These are phyloP conservation scores for Penicillium sp. DNA, from an alignment of 2,329 filamentous ascomycete genomes.

Conservation along the genomic window DNA sequence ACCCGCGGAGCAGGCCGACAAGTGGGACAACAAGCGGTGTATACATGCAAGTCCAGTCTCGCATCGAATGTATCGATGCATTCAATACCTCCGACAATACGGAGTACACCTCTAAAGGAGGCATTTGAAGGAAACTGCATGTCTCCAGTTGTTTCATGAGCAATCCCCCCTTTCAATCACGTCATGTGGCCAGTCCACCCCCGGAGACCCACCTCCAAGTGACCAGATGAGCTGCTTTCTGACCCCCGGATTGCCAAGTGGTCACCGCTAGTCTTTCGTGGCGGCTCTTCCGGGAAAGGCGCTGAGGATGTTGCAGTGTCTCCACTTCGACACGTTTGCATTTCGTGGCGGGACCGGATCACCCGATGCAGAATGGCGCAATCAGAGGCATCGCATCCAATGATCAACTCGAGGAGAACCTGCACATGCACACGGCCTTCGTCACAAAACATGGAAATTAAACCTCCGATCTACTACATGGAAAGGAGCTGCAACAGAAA, in stretches of 20 bases:
- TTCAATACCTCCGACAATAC: too few relatives aligned
- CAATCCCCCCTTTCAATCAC: constrained; percentile 25
- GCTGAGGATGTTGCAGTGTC: background rate
- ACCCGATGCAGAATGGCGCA: constrained; percentile 19
- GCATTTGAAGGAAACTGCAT: background rate
- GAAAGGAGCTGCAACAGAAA: too few relatives aligned
- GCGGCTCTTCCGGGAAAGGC: constrained; percentile 1
- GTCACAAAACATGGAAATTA: too few relatives aligned
- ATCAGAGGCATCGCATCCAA: background rate
- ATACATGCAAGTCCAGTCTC: background rate
- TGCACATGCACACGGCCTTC: too few relatives aligned
- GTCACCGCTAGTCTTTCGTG: constrained; percentile 23
- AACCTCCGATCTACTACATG: too few relatives aligned
- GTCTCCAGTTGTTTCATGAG: constrained; percentile 9
- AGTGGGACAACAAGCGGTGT: constrained; percentile 7
- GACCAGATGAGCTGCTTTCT: too few relatives aligned
- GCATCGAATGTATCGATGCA: background rate
- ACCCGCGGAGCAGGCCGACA: background rate
- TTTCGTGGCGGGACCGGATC: constrained; percentile 16
- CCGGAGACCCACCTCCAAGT: too few relatives aligned
- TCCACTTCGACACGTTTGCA: constrained; percentile 12
- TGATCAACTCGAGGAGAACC: background rate
- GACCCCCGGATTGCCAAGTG: constrained; percentile 15
- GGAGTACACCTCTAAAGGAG: too few relatives aligned
- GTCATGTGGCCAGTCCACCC: constrained; percentile 13